Base-by-base conservation (phyloP, 495 filamentous ascomycete genomes). In the Aspergillus heteromorphus region DNA sequence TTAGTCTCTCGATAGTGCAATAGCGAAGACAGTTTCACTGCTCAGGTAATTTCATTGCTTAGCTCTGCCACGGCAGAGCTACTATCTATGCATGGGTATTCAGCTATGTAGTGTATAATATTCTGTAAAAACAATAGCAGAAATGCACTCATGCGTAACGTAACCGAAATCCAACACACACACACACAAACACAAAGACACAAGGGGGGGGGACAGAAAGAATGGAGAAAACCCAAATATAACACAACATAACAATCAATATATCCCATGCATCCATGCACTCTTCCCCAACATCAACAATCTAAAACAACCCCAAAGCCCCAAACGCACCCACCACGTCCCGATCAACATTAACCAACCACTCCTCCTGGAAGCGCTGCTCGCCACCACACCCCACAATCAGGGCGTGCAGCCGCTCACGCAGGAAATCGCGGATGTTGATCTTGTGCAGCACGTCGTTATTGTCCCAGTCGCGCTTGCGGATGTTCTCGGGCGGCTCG, bases 281-380 rank as follows among this genome's bases (percentile, higher is more conserved):
- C 8, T 38, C 6, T 38, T 38, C 1, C 34, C n/a, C n/a, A n/a
- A n/a, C n/a, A n/a, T n/a, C n/a, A n/a, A n/a, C n/a, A 1, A 1
- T 27, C 27, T 47, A 78, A 18, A 77, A 45, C 52, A 83, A 51
- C 6, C 76, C 77, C 62, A 85, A 61, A 23, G 74, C 77, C 27
- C 68, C 73, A 69, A 96, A 98, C 1, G 78, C 83, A 16, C 64
- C 63, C 50, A 96, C 58, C 2, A 97, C 88, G 40, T 95, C 85
- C 40, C 76, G 73, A 71, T 97, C 93, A 30, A 97, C 89, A 73
- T 95, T 89, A n/a, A 78, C 77, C n/a, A 88, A 68, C 87, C 87
- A 97, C 41, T 88, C 79, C 41, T 81, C 77, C 68, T 86, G 78
- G 68, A 97, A 96, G 14, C 68, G 74, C 61, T 85, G 78, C 48